Base-by-base conservation (phyloP, 2,329 filamentous ascomycete species). In the Periconia digitata region DNA sequence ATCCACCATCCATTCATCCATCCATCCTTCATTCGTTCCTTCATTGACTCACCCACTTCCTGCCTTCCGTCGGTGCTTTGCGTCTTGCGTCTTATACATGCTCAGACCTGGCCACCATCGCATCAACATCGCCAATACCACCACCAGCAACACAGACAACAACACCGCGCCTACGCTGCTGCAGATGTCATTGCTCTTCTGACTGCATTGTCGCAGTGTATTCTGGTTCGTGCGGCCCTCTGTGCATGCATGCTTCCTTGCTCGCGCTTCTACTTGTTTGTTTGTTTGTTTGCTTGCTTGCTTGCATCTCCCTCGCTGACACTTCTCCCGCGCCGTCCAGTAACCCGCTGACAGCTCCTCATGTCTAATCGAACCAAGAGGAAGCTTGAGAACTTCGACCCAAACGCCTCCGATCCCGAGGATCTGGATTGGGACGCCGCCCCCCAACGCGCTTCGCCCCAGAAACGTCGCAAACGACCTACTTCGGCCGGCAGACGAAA, bases 351-450 rank as follows among this genome's bases (percentile, higher is more conserved):
- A n/a, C n/a, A n/a, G 39, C 55, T 43, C 55, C 53, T 49, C 57
- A 72, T 72, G 70, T 67, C 66, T 59, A 64, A 57, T 55, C 66
- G 67, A 50, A 58, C 58, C 37, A 75, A 76, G 63, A 67, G 73
- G 49, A 71, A 71, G 60, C 60, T 69, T 44, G 63, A 69, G 13
- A 21, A 47, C 46, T 63, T 71, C 55, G 69, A 72, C 49, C 67
- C 69, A 40, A 71, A 69, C 59, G 64, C 63, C 51, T 72, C 69
- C 29, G 69, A 72, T 35, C 67, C 69, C 17, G 66, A 72, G 39
- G 69, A 72, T 44, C 60, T 64, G 52, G 69, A 72, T 47, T 72
- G 63, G 59, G 67, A 69, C 66, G 65, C 57, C 43, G 54, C 55
- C 37, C 59, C 63, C 32, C 51, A 47, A 39, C 60, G 61, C 34